Base-by-base conservation (phyloP, 495 filamentous ascomycete genomes). In the Aspergillus incahuasiensis region DNA sequence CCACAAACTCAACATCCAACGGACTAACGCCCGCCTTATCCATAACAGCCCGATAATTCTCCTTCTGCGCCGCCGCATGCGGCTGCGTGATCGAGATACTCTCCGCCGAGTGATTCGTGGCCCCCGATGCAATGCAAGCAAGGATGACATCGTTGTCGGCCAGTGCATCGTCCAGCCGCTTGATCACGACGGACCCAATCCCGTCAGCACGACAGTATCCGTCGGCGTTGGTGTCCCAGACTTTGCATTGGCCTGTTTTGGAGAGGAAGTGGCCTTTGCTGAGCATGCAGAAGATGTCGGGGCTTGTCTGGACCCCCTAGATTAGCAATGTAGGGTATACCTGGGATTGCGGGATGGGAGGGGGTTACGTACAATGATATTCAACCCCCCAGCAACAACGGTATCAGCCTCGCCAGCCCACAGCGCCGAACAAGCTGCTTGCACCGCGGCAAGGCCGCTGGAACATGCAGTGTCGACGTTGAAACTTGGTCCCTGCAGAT, bases 391-490 rank as follows among this genome's bases (percentile, higher is more conserved):
- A 39, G 85, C 87, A 21, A 88, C 74, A 9, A 84, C 87, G 25
- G 84, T 86, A 61, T 90, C 83, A 60, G 83, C 86, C 60, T 90
- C 85, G 32, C 83, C 79, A 1, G 77, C 73, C 74, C 82, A 83
- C 8, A 90, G 74, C 0, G 86, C 74, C 5, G 79, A 80, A 67
- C 86, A 87, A 11, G 86, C 87, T 5, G 66, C 22, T 52, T 89
- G 83, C 1, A 66, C 48, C 1, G 63, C 56, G 81, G 75, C 55
- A 75, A 84, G 24, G n/a, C 60, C 48, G 6, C 80, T 86, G 7
- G 86, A 90, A 63, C 89, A 94, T 16, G 88, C 89, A 0, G 89
- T 91, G 62, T 94, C 89, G 25, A 91, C 74, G 58, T 78, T 87
- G 67, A 83, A 79, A 52, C 82, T 87, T 0, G 88, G 87, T 0